phyloP scores from a whole-genome alignment of 2,329 filamentous ascomycete genomes.

The Didymella pomorum region DNA sequence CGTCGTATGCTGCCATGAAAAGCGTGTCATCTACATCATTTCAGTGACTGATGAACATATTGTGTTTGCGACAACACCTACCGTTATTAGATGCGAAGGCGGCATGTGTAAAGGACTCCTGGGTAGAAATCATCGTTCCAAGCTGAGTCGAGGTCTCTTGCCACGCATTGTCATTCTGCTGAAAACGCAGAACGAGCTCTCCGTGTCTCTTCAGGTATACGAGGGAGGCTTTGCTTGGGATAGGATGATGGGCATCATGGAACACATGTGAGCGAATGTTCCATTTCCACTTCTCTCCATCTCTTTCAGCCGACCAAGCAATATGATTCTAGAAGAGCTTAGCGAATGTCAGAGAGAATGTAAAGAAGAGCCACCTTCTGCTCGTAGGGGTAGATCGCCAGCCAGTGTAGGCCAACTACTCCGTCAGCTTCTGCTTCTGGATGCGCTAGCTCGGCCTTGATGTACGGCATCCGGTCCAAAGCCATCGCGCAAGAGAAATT shows the following conservation, averaged over 20 bases:
- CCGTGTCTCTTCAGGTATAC: conserved; percentile 79
- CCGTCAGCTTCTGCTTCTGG: conserved; percentile 76
- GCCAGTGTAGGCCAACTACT: conserved; percentile 87
- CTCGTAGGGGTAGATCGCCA: conserved; percentile 59
- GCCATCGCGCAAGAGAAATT: conserved; percentile 76
- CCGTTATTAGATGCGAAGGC: conserved; percentile 70
- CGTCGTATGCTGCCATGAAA: conserved; percentile 72
- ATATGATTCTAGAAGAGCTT: conserved; percentile 45
- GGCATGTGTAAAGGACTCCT: conserved; percentile 51
- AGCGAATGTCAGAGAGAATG: not conserved
- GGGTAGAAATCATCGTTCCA: conserved; percentile 74
- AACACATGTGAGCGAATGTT: conserved; percentile 71
- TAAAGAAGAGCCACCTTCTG: conserved; percentile 40
- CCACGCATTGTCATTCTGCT: conserved; percentile 75
- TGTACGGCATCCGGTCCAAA: conserved; percentile 74
- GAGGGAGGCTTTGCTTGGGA: conserved; percentile 74
- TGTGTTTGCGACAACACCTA: conserved; percentile 44
- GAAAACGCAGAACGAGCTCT: conserved; percentile 77
- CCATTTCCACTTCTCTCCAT: conserved; percentile 68
- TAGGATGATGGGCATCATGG: conserved; percentile 76
- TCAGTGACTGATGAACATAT: not conserved
- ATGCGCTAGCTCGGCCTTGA: conserved; percentile 71
- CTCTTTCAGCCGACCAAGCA: conserved; percentile 51
- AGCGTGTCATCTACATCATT: conserved; percentile 57
- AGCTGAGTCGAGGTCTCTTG: conserved; percentile 77